phyloP scores from a whole-genome alignment of 208 protist genomes.

The Entamoeba invadens region DNA sequence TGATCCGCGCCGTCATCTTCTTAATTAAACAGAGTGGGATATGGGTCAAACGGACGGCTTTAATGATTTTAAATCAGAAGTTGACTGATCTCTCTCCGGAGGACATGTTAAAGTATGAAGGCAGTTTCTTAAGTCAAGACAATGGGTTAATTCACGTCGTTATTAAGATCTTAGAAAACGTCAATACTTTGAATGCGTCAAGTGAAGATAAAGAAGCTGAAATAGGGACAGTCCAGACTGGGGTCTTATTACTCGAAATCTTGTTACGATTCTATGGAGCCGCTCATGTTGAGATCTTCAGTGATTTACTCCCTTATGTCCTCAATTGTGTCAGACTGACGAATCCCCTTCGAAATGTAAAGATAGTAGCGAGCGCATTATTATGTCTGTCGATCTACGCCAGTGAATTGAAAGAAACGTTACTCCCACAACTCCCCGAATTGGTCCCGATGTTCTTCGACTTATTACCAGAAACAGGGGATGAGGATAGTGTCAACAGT shows the following conservation, averaged over 20 bases:
- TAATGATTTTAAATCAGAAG: background rate
- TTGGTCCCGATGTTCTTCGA: background rate
- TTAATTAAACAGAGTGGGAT: background rate
- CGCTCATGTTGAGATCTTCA: background rate
- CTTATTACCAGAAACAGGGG: background rate
- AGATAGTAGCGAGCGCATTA: background rate
- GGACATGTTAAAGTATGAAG: background rate
- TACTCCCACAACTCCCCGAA: background rate
- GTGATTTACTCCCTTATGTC: background rate
- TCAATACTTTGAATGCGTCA: background rate
- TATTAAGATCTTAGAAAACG: background rate
- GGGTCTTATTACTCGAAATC: background rate
- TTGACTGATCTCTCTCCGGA: background rate
- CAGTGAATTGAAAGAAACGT: background rate
- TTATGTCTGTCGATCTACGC: background rate
- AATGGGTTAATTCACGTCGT: background rate
- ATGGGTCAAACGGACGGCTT: background rate
- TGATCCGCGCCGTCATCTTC: background rate
- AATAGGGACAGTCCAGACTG: background rate
- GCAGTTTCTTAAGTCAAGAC: background rate
- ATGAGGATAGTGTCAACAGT: background rate
- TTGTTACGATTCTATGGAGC: background rate
- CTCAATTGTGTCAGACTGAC: background rate
- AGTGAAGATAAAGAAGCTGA: background rate
- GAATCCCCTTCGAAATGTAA: background rate